Percentiles rank a stretch among this genome's conserved stretches.
These are phyloP conservation scores for Triticum dicoccoides DNA, from an alignment of 176 grass and related monocot genomes.

Conservation along the genomic window DNA sequence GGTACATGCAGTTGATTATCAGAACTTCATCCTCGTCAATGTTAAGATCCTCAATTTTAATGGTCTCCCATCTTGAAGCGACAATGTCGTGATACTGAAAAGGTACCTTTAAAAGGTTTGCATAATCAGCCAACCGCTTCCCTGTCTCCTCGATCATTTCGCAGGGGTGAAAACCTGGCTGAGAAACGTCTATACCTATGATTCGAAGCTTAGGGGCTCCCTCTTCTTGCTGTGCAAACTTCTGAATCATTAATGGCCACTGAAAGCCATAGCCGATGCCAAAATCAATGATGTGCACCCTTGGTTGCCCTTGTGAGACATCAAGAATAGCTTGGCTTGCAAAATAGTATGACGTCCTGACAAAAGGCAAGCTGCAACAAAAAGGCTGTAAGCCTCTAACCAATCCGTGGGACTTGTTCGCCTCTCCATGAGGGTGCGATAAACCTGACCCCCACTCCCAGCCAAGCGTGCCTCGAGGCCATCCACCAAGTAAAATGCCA, in stretches of 20 bases:
- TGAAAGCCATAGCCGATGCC: slow-evolving; percentile 54
- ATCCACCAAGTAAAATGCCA: no score
- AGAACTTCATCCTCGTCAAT: slow-evolving; percentile 58
- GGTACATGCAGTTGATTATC: slow-evolving; percentile 47
- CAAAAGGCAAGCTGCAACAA: slow-evolving; percentile 18
- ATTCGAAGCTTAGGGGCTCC: slow-evolving; percentile 47
- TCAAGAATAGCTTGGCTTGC: slow-evolving; percentile 55
- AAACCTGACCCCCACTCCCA: slow-evolving; percentile 39
- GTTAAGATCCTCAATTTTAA: slow-evolving; percentile 29
- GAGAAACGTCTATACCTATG: slow-evolving; percentile 48
- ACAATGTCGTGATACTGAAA: slow-evolving; percentile 30
- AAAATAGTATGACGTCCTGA: slow-evolving; percentile 38
- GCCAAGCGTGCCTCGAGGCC: background rate
- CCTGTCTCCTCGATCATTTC: slow-evolving; percentile 57
- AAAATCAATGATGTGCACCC: slow-evolving; percentile 65
- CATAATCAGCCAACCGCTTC: slow-evolving; percentile 51
- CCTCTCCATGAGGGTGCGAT: slow-evolving; percentile 22
- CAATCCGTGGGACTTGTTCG: background rate
- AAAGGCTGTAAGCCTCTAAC: slow-evolving; percentile 33
- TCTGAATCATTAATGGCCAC: slow-evolving; percentile 58
- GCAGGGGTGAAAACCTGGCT: slow-evolving; percentile 44
- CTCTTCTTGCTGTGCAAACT: slow-evolving; percentile 14
- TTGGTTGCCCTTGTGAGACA: slow-evolving; percentile 22
- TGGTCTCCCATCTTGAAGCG: slow-evolving; percentile 41
- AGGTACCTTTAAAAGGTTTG: slow-evolving; percentile 56